Base-by-base conservation (phyloP, 2,329 filamentous ascomycete species). In the Aspergillus melleus region DNA sequence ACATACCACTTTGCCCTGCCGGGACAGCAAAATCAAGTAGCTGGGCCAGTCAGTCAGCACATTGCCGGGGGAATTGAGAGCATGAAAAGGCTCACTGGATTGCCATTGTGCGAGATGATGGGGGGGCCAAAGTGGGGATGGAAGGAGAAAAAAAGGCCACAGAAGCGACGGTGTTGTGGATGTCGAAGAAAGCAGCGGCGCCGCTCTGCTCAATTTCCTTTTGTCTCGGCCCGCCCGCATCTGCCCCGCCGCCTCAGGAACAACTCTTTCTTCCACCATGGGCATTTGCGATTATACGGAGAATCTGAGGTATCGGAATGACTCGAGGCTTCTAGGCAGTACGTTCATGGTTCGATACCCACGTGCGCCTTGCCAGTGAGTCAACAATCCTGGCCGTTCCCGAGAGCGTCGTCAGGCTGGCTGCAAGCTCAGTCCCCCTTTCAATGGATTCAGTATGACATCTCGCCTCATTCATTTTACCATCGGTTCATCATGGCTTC, bases 1-100 rank as follows among this genome's bases (percentile, higher is more conserved):
- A 62, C 92, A 72, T 85, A 99, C 94, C 81, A 99, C 95, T 90
- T 99, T 99, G 83, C 95, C 95, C 84, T 99, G 95, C 73, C 95
- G 88, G 66, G 94, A 98, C 69, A 99, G 89, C 77, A 99, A 87
- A 78, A 99, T 98, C 70, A 99, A 84, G 78, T 99, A 99, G 83
- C 95, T 98, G 61, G 50, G 55, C 54, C n/a, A 16, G 19, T 44
- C 54, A 29, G 62, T 72, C 58, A 71, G 68, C 65, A 52, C 26
- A 54, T 44, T 56, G n/a, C 42, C 57, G 11, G 24, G 12, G 52
- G 49, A 36, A 53, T 22, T 39, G 46, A 11, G 32, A 29, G 50
- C 26, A 47, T 16, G 44, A 26, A 24, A 20, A 36, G 19, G 60
- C 72, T 73, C 62, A 76, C 73, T 72, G 68, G 58, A 76, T 70